phyloP scores from a whole-genome alignment of 2,329 filamentous ascomycete genomes.

The Ceratocystis cubensis region DNA sequence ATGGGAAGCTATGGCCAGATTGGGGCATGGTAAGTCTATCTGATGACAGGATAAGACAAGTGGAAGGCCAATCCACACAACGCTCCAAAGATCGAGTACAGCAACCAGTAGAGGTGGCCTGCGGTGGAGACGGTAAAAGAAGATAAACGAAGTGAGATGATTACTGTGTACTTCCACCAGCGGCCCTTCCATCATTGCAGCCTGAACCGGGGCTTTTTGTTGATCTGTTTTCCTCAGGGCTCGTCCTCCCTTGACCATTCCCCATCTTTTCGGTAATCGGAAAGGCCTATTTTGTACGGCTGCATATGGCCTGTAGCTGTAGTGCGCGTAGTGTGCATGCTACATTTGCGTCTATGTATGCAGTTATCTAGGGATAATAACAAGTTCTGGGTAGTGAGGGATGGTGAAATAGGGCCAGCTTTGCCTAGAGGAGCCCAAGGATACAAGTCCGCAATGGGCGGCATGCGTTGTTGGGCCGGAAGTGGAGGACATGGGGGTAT shows the following conservation, averaged over 20 bases:
- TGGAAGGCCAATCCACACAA: neutral
- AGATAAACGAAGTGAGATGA: neutral
- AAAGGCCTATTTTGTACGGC: neutral
- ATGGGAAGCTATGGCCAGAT: neutral
- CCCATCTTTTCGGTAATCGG: neutral
- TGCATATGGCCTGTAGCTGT: neutral
- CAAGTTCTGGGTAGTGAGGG: neutral
- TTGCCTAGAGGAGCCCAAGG: neutral
- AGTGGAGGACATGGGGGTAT: neutral
- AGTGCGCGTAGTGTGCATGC: neutral
- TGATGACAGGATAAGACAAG: neutral
- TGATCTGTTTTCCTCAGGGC: neutral
- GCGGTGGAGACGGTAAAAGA: neutral
- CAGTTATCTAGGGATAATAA: neutral
- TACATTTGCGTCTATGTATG: neutral
- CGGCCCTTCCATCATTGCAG: neutral
- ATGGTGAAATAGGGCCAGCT: neutral
- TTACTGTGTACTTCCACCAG: neutral
- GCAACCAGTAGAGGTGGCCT: neutral
- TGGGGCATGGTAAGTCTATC: too few species aligned
- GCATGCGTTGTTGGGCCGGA: constrained; percentile 6
- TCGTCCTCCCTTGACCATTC: neutral
- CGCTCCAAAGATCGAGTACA: neutral
- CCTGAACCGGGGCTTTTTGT: neutral
- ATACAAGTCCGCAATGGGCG: neutral